Evolutionary conservation across 108 stramenopile species (phyloP).

Genomic region (Schizochytrium sp.): DNA sequence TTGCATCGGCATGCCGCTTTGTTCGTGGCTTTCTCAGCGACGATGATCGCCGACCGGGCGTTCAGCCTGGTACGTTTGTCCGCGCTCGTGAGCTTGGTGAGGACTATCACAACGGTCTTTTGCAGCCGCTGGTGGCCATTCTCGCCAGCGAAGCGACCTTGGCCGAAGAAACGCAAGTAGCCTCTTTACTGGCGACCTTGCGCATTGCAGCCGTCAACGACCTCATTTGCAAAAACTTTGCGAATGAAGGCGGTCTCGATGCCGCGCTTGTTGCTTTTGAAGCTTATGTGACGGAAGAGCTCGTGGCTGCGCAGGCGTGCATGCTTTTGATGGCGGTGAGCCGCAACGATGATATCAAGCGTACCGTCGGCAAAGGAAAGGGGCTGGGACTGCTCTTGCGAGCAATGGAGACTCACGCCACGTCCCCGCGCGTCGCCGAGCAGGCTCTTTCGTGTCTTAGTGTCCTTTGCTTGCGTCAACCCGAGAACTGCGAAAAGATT

Average conservation of each 20-base stretch:
- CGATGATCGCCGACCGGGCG: conserved; percentile 1
- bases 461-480: neutral
- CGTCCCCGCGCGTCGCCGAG: neutral
- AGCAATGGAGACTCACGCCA: neutral
- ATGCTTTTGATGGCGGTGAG: neutral
- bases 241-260: neutral
- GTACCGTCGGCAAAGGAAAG: neutral
- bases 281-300: neutral
- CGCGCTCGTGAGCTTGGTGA: conserved; percentile 1
- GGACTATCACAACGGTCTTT: neutral
- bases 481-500: neutral
- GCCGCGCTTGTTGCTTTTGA: neutral
- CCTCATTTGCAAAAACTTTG: neutral
- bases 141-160: neutral
- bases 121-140: neutral
- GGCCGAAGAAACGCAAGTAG: neutral
- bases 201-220: neutral
- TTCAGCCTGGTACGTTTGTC: conserved; percentile 1
- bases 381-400: neutral
- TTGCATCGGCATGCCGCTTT: neutral
- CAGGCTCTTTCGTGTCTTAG: neutral
- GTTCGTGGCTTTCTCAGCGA: neutral
- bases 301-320: neutral
- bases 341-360: neutral
- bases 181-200: neutral